Evolutionary conservation across 768 basidiomycete genomes (phyloP), one percentile per base, ranked within the genome.

Genomic region (Podaxis carcinomalis): DNA sequence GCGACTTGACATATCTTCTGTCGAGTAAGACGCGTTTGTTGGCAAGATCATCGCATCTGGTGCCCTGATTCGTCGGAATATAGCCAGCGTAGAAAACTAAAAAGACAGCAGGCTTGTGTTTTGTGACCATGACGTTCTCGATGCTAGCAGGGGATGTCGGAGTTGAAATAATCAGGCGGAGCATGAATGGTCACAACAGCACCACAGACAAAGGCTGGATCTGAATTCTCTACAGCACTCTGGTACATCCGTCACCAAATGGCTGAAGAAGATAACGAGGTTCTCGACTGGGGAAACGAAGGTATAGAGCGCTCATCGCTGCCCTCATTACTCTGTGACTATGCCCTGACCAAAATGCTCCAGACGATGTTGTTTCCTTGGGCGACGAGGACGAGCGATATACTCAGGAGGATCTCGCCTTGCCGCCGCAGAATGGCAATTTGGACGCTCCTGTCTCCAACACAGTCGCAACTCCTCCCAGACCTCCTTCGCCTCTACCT

Each of bases 361-460:
- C 65, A 53, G 77, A 78, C 66, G 79, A 82, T 66, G 80, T 86
- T 57, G 84, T 91, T 65, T 90, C 89, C 51, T 78, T 90, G 28
- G 89, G 89, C 63, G 87, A 88, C 67, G 86, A 90, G 56, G 87
- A 89, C 52, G 84, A 88, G 63, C 75, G 80, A 62, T 81, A 68
- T 79, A 82, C 66, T 66, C 65, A 35, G 68, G 62, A 62, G 56
- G 51, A 58, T 32, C 39, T 39, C 7, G 36, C 47, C 36, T 7
- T n/a, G n/a, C 25, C 55, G 35, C 53, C 56, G 35, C 61, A 62
- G 56, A 56, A 57, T n/a, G 47, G 47, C 47, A n/a, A 35, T 27
- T 53, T 47, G 23, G 46, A 28, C 40, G 52, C 36, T 39, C 32
- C 50, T n/a, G 39, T 25, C 27, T 19, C 42, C n/a, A 35, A 19